These are phyloP conservation scores for Acorus calamus DNA, from an alignment of 106 monocot genomes.

Conservation along the genomic window DNA sequence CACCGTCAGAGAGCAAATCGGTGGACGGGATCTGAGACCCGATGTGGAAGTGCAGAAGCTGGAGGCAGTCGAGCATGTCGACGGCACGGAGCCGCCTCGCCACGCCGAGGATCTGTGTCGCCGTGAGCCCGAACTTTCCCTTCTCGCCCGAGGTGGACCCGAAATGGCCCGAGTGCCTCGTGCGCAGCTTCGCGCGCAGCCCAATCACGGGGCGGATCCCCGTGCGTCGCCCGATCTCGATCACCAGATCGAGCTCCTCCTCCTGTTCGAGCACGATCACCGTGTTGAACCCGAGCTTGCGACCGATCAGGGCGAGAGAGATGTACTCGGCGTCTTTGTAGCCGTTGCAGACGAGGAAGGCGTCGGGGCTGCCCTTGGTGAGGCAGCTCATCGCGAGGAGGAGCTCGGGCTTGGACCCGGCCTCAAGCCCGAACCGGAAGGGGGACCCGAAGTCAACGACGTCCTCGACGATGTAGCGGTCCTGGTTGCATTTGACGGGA, in stretches of 20 bases:
- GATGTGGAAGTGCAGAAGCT: conserved; percentile 77
- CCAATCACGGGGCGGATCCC: conserved; percentile 64
- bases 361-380: conserved; percentile 48
- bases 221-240: conserved; percentile 30
- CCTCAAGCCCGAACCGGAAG: conserved; percentile 87
- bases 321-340: conserved; percentile 96
- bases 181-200: conserved; percentile 65
- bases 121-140: conserved; percentile 74
- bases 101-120: conserved; percentile 49
- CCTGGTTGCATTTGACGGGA: conserved; percentile 96
- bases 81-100: conserved; percentile 33
- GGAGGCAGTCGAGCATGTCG: conserved; percentile 74
- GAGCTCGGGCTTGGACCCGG: conserved; percentile 94
- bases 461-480: conserved; percentile 80
- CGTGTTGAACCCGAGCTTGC: conserved; percentile 59
- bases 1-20: conserved; percentile 41
- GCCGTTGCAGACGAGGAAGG: conserved; percentile 91
- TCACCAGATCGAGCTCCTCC: conserved; percentile 57
- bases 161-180: conserved; percentile 71
- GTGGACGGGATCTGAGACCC: conserved; percentile 75
- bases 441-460: conserved; percentile 62
- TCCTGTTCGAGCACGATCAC: conserved; percentile 81
- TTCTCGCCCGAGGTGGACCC: conserved; percentile 77
- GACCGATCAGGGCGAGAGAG: conserved; percentile 62
- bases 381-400: conserved; percentile 93